Conservation (phyloP, 1,284 basidiomycete genomes). For the Xanthoconium separans region DNA sequence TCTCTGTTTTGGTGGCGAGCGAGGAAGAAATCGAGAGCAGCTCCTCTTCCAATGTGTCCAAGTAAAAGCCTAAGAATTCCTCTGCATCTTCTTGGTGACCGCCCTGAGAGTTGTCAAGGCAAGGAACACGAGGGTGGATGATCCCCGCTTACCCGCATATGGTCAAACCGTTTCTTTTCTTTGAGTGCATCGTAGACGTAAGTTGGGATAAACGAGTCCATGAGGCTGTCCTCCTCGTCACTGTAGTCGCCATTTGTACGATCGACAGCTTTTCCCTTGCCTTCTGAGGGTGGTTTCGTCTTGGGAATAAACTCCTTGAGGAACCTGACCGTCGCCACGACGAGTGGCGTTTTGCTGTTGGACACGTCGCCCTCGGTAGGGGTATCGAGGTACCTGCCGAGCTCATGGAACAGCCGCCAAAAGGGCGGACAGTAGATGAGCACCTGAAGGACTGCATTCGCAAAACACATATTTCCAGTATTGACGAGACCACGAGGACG, state of each 20-base stretch:
- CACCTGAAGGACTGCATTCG: slow-evolving; percentile 91
- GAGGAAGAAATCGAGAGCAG: slow-evolving; percentile 64
- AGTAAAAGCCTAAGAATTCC: slow-evolving; percentile 97
- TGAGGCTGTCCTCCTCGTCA: slow-evolving; percentile 36
- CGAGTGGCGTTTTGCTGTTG: slow-evolving; percentile 65
- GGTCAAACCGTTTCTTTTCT: slow-evolving; percentile 91
- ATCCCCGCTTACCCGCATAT: slow-evolving; percentile 71
- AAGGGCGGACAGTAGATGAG: slow-evolving; percentile 90
- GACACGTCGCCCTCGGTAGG: slow-evolving; percentile 38
- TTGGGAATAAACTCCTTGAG: slow-evolving; percentile 71
- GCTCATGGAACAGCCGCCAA: slow-evolving; percentile 73
- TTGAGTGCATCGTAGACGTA: slow-evolving; percentile 97
- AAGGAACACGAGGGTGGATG: neutral
- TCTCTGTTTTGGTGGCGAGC: slow-evolving; percentile 35
- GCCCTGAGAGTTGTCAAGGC: slow-evolving; percentile 44
- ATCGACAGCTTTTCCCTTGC: slow-evolving; percentile 35
- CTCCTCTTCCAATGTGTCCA: slow-evolving; percentile 96
- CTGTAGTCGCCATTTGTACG: slow-evolving; percentile 15
- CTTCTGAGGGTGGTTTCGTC: slow-evolving; percentile 20
- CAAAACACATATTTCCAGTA: slow-evolving; percentile 97
- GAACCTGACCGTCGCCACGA: slow-evolving; percentile 84
- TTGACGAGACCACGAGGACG: slow-evolving; percentile 88
- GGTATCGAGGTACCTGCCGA: slow-evolving; percentile 52
- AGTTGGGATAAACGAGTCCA: slow-evolving; percentile 82
- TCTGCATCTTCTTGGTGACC: slow-evolving; percentile 98